Evolutionary conservation across 352 stramenopile species (phyloP).

Genomic region (Globisporangium perplexum): DNA sequence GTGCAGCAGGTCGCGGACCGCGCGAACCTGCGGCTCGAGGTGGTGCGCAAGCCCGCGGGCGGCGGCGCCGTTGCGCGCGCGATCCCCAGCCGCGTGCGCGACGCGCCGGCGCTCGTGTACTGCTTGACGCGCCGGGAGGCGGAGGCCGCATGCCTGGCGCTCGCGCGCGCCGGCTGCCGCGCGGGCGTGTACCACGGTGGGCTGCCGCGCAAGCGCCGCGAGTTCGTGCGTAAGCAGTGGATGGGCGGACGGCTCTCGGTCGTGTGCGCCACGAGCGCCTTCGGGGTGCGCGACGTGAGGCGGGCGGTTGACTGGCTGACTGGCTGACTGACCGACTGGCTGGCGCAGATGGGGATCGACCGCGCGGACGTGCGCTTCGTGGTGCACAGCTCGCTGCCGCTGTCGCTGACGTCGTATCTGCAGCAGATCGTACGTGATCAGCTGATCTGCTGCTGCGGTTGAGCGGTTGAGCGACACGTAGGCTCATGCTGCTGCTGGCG

Average conservation of each 20-base stretch:
- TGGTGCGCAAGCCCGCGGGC: conserved; percentile 36
- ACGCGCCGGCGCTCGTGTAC: conserved; percentile 56
- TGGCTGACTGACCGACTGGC: background rate
- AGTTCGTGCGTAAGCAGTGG: conserved; percentile 78
- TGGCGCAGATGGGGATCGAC: conserved; percentile 71
- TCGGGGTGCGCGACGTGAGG: conserved; percentile 39
- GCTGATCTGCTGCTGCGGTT: background rate
- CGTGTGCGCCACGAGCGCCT: conserved; percentile 75
- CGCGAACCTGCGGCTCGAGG: conserved; percentile 52
- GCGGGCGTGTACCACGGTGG: conserved; percentile 74
- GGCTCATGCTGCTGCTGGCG: background rate
- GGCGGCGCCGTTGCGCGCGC: conserved; percentile 22
- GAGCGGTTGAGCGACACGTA: background rate
- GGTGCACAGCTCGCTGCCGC: conserved; percentile 61
- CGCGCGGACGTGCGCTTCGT: conserved; percentile 69
- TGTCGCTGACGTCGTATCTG: conserved; percentile 61
- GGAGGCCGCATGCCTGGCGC: conserved; percentile 43
- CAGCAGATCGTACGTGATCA: conserved; percentile 82
- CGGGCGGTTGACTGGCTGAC: background rate
- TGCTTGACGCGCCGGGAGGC: conserved; percentile 71
- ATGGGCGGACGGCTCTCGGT: conserved; percentile 65
- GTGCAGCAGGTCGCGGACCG: conserved; percentile 64
- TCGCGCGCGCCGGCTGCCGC: conserved; percentile 42
- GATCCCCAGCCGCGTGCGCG: conserved; percentile 29
- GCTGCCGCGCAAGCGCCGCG: conserved; percentile 39